Evolutionary conservation across 2,329 filamentous ascomycete genomes (phyloP), one percentile per base, ranked within the genome.

Genomic region (Aspergillus neoniger): DNA sequence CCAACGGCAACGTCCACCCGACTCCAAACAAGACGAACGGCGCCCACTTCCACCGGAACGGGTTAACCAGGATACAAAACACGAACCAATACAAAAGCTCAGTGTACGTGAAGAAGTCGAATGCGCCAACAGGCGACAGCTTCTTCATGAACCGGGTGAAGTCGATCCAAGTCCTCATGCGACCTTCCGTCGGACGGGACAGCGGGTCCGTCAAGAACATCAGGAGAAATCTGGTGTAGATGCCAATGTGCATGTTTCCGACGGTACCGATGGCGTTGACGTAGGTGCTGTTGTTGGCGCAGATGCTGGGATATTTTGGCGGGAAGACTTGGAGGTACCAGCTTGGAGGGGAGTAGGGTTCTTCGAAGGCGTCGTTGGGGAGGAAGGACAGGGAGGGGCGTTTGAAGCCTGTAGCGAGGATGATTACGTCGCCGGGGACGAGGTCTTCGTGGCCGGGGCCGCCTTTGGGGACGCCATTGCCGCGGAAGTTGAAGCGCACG

Each of bases 281-380:
- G 66, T 93, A 96, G 0, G 91, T 95, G 80, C 89, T 89, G 76
- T 96, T 96, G 77, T 91, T 93, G 64, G 88, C 88, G 64, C 88
- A 92, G 51, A 96, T 83, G 36, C 86, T 88, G 0, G 88, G 85
- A 65, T 93, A 88, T 3, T 80, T 75, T 0, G 91, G 90, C 4
- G 92, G 91, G 76, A 96, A 96, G 0, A 90, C 90, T 74, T 96
- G 91, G 0, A 96, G 83, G 67, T 95, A 96, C 92, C 92, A 96
- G 73, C 91, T 92, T 0, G 92, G 92, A 1, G 91, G 90, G 1
- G 81, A 79, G 67, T 95, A 96, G 0, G 89, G 88, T 63, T 90
- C 85, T 9, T 85, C 72, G 72, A 95, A 95, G 69, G 85, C 88
- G 55, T 91, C 86, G 0, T 86, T 78, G 0, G 91, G 91, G 0